phyloP scores from a whole-genome alignment of 192 early-diverging fungal species.

The Polychytrium aggregatum region DNA sequence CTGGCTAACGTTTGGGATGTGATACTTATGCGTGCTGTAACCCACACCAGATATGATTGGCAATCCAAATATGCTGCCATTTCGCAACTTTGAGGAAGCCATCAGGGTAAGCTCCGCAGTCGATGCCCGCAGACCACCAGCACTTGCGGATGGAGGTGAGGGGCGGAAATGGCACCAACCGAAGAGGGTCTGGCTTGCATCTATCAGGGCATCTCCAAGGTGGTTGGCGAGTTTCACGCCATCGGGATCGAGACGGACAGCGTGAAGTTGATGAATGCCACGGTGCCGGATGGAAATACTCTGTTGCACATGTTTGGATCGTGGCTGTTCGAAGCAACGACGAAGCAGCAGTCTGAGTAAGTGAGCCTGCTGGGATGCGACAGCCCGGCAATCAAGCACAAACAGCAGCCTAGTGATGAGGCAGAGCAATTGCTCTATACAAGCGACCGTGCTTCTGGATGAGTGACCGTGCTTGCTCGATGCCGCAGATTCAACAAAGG shows the following conservation, averaged over 20 bases:
- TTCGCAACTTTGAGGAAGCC: slow-evolving; percentile 28
- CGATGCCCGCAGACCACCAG: not conserved
- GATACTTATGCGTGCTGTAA: too few species aligned
- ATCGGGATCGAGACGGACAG: too few species aligned
- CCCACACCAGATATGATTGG: slow-evolving; percentile 26
- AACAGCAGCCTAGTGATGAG: too few species aligned
- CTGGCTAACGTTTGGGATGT: too few species aligned
- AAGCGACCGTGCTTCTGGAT: too few species aligned
- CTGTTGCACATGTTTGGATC: slow-evolving; percentile 72
- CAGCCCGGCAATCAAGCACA: slow-evolving; percentile 18
- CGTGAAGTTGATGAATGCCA: too few species aligned
- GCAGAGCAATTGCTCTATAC: too few species aligned
- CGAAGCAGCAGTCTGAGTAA: slow-evolving; percentile 17
- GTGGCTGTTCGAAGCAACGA: slow-evolving; percentile 63
- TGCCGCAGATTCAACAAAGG: slow-evolving; percentile 43
- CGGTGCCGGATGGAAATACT: slow-evolving; percentile 53
- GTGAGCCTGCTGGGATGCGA: not conserved
- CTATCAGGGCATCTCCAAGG: not conserved
- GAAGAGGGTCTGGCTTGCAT: too few species aligned
- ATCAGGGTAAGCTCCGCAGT: slow-evolving; percentile 14
- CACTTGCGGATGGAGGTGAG: too few species aligned
- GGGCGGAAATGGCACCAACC: too few species aligned
- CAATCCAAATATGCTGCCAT: slow-evolving; percentile 24
- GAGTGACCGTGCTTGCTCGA: too few species aligned
- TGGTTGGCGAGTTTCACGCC: too few species aligned